A percentile compares a stretch with the other conserved stretches of the same genome.
Conservation (phyloP, 768 basidiomycete genomes). For the Auricularia sp. region DNA sequence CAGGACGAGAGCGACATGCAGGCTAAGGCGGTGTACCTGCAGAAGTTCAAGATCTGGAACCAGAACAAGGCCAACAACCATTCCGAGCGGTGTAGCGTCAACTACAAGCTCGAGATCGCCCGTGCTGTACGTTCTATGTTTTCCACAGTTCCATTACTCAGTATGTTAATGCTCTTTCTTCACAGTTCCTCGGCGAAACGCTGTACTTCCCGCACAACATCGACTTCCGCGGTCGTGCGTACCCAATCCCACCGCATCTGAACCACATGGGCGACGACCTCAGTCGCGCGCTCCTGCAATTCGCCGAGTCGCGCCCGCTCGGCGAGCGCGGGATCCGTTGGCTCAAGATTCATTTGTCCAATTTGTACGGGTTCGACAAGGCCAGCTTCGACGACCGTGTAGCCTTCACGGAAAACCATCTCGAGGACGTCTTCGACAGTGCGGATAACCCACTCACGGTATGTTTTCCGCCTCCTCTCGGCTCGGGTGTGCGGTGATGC, state of each 20-base stretch:
- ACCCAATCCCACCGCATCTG: slow-evolving; percentile 91
- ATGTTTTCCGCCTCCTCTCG: slow-evolving; percentile 16
- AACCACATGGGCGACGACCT: slow-evolving; percentile 95
- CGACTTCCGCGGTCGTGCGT: slow-evolving; percentile 95
- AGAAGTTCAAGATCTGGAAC: slow-evolving; percentile 43
- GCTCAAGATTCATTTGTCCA: slow-evolving; percentile 93
- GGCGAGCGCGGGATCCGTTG: slow-evolving; percentile 81
- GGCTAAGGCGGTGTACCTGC: slow-evolving; percentile 44
- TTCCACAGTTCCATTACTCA: neutral
- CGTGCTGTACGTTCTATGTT: slow-evolving; percentile 51
- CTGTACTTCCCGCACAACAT: slow-evolving; percentile 94
- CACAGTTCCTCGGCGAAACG: slow-evolving; percentile 72
- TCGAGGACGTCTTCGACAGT: slow-evolving; percentile 74
- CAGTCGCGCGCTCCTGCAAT: slow-evolving; percentile 74
- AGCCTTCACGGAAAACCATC: slow-evolving; percentile 56
- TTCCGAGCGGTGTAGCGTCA: slow-evolving; percentile 84
- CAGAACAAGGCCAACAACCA: slow-evolving; percentile 71
- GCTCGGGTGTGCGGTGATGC: slow-evolving; percentile 2
- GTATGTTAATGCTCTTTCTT: slow-evolving; percentile 7
- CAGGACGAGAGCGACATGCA: slow-evolving; percentile 43
- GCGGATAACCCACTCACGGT: slow-evolving; percentile 73
- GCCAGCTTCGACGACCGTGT: slow-evolving; percentile 90
- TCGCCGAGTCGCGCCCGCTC: slow-evolving; percentile 69
- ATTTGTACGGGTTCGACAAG: slow-evolving; percentile 91
- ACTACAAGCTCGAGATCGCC: slow-evolving; percentile 96